phyloP scores from a whole-genome alignment of 1,284 basidiomycete genomes.

The Ceratobasidium sp. region DNA sequence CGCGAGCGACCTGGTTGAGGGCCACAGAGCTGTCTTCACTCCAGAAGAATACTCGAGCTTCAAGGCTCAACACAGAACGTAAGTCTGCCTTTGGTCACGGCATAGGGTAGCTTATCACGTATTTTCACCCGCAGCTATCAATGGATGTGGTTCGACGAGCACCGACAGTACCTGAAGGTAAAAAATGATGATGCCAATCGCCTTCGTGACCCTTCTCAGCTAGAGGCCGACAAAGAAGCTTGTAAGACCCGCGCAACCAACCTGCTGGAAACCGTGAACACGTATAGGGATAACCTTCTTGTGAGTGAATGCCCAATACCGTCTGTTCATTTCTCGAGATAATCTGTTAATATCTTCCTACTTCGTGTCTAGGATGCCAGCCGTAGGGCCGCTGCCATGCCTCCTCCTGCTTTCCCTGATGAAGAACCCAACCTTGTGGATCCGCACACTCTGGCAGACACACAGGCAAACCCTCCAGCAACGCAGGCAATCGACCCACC shows the following conservation, averaged over 20 bases:
- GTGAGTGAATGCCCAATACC: background rate
- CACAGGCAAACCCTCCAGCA: no score
- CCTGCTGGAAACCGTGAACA: background rate
- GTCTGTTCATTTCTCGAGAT: no score
- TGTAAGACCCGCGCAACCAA: background rate
- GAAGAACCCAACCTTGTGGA: background rate
- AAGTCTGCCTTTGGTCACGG: background rate
- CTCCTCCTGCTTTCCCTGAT: background rate
- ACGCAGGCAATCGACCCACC: background rate
- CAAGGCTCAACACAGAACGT: background rate
- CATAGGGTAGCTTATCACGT: no score
- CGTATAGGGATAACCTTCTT: background rate
- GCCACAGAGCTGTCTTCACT: background rate
- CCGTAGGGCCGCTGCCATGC: background rate
- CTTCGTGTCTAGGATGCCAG: background rate
- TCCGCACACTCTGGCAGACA: background rate
- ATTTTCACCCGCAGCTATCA: background rate
- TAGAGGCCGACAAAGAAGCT: background rate
- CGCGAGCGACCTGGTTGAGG: background rate
- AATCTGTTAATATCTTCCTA: no score
- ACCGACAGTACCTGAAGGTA: background rate
- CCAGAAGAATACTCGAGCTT: background rate
- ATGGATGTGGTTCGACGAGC: slow-evolving; percentile 4
- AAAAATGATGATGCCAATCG: background rate
- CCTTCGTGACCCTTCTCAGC: background rate